phyloP scores from a whole-genome alignment of 768 basidiomycete species.

The Tylopilus intermedius region DNA sequence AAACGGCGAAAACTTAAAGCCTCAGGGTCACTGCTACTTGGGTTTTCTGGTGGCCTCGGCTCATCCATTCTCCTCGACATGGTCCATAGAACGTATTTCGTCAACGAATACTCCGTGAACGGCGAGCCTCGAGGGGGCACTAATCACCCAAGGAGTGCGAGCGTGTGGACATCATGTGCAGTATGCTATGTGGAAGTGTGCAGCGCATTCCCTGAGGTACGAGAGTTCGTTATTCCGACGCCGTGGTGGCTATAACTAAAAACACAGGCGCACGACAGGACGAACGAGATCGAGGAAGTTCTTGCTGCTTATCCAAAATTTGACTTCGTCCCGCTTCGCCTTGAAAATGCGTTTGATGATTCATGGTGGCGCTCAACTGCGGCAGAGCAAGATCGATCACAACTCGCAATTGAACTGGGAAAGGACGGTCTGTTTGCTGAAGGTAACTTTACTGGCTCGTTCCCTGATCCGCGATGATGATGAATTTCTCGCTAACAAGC shows the following conservation, averaged over 20 bases:
- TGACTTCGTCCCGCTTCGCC: conserved; percentile 56
- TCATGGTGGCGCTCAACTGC: conserved; percentile 59
- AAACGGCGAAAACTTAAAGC: conserved; percentile 61
- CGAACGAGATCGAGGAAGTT: conserved; percentile 44
- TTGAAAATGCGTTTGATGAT: conserved; percentile 72
- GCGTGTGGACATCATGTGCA: conserved; percentile 56
- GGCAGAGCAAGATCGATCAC: conserved; percentile 15
- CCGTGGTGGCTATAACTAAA: conserved; percentile 7
- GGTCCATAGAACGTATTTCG: conserved; percentile 55
- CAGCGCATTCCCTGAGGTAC: conserved; percentile 55
- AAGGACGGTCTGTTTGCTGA: conserved; percentile 46
- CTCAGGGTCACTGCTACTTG: conserved; percentile 62
- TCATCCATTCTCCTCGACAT: conserved; percentile 71
- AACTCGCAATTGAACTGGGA: conserved; percentile 43
- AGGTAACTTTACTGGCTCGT: conserved; percentile 12
- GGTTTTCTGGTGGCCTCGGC: conserved; percentile 74
- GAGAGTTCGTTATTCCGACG: conserved; percentile 22
- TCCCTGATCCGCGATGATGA: conserved; percentile 3
- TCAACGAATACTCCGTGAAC: conserved; percentile 21
- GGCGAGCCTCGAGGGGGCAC: conserved; percentile 47
- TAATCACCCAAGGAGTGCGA: conserved; percentile 59
- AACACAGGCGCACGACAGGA: conserved; percentile 50
- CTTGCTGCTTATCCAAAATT: conserved; percentile 46
- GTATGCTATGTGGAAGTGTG: conserved; percentile 72
- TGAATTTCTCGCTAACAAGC: conserved; percentile 8